Conservation (phyloP, 225 moss, liverwort and hornwort genomes). For the Bryoerythrophyllum caledonicum region DNA sequence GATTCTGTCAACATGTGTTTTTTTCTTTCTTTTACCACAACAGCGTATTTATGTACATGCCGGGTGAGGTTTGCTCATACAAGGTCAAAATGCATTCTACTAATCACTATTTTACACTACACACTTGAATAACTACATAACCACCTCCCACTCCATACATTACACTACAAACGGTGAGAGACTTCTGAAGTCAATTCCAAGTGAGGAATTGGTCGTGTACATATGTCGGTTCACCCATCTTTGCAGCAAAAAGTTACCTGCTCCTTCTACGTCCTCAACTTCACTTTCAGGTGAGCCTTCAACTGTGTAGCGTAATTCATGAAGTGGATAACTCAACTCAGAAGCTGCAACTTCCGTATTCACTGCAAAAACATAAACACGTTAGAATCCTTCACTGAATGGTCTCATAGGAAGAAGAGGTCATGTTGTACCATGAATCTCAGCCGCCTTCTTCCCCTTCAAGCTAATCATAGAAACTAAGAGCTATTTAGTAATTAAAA, state of each 20-base stretch:
- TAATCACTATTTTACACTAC: background rate
- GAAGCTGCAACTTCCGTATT: background rate
- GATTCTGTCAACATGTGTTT: background rate
- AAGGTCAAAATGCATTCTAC: background rate
- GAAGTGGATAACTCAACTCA: background rate
- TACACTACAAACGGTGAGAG: background rate
- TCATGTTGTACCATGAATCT: no score
- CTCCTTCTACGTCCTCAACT: background rate
- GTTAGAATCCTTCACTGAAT: background rate
- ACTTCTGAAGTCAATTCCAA: background rate
- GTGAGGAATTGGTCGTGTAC: background rate
- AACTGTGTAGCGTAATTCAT: background rate
- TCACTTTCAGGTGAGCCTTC: background rate
- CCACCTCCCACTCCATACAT: background rate
- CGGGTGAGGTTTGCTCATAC: constrained; percentile 3
- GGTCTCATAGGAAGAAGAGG: no score
- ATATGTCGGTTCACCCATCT: background rate
- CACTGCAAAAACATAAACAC: background rate
- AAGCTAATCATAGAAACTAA: no score
- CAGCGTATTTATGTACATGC: background rate
- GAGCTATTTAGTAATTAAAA: no score
- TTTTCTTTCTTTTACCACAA: background rate
- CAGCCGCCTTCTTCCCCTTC: no score
- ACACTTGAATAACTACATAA: background rate
- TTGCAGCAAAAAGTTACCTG: background rate